Evolutionary conservation across 164 flowering plant species (phyloP), one percentile per base, ranked within the genome.

Genomic region (Liquidambar formosana): DNA sequence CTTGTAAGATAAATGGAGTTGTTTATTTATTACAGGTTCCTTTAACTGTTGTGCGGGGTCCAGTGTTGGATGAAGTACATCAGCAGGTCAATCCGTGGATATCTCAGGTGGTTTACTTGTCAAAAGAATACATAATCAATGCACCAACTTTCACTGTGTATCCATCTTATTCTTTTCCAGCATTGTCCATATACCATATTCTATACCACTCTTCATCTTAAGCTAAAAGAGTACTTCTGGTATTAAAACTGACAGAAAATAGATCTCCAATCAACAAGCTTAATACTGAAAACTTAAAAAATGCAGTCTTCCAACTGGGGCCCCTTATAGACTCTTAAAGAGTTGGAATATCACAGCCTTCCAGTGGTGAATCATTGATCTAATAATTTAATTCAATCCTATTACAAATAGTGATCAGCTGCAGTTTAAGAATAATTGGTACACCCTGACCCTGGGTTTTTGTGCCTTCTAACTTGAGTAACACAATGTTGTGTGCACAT

Each of bases 1-100:
- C 14, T 12, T 48, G 57, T 13, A 43, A 61, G 59, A n/a, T 18
- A 44, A 54, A 45, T 11, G 43, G 58, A 52, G 10, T 49, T 76
- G 22, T 57, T 19, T 69, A 25, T 64, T 63, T 27, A 19, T 77
- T 71, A 10, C 87, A 94, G 99, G 78, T 58, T 69, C 82, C 92
- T 27, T 73, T 87, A 65, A 83, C 88, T 69, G 83, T 94, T 67
- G 8, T 85, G 19, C 80, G 77, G 41, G 98, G 98, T 65, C 93
- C 92, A 33, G 1, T 91, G 61, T 27, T 94, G 64, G 96, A 94
- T 83, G 98, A 94, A 84, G 84, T 91, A 19, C 96, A 91, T 77
- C 89, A 90, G 67, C 83, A 79, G 76, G 59, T 91, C 57, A 94
- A 82, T 60, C 74, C 88, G 48, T 94, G 96, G 95, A 83, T 94